Evolutionary conservation across 495 filamentous ascomycete genomes (phyloP).

Genomic region (Aspergillus taichungensis): DNA sequence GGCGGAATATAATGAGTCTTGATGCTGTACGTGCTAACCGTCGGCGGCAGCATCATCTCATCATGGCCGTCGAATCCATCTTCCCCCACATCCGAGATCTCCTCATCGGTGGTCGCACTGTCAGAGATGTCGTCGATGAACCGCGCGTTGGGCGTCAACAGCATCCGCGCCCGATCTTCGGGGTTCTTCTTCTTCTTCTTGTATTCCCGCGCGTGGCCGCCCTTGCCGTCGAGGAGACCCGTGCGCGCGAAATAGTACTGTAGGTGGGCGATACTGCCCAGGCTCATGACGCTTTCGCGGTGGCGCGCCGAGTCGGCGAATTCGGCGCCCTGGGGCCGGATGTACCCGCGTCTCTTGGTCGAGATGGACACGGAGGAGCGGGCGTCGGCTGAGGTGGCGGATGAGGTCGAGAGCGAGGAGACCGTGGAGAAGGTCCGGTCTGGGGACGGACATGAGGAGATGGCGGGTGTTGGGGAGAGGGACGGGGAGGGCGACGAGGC

Average conservation of each 20-base stretch:
- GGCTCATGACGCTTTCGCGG: constrained; percentile 85
- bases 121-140: constrained; percentile 36
- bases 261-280: constrained; percentile 93
- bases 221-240: constrained; percentile 87
- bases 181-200: constrained; percentile 45
- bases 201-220: constrained; percentile 68
- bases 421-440: constrained; percentile 68
- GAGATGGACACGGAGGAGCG: constrained; percentile 48
- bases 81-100: constrained; percentile 34
- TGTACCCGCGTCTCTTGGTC: constrained; percentile 67
- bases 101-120: constrained; percentile 52
- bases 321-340: constrained; percentile 80
- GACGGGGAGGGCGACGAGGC: constrained; percentile 53
- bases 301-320: constrained; percentile 86
- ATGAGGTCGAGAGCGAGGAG: constrained; percentile 62
- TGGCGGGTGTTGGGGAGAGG: constrained; percentile 51
- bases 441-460: constrained; percentile 53
- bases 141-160: constrained; percentile 36
- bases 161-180: constrained; percentile 29
- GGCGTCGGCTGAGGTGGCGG: constrained; percentile 45
- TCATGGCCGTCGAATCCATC: constrained; percentile 53
- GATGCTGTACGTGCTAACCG: constrained; percentile 90
- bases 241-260: constrained; percentile 98
- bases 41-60: constrained; percentile 79
- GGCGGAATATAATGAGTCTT: constrained; percentile 79